Conservation (phyloP, 129 eudicot genomes). For the Kitagawia praeruptora region DNA sequence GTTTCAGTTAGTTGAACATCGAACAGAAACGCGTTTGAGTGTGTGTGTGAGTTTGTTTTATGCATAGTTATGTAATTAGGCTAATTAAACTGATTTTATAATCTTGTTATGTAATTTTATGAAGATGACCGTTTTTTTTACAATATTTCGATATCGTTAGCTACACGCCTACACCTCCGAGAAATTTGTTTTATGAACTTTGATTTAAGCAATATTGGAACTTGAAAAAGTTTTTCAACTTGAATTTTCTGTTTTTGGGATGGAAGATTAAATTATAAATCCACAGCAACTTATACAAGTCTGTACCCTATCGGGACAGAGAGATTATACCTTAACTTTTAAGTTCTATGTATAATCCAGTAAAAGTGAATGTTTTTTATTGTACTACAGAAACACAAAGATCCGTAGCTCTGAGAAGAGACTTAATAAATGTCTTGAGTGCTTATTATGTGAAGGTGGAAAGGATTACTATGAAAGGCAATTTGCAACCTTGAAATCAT, state of each 20-base stretch:
- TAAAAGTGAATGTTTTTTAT: no score
- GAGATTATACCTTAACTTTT: no score
- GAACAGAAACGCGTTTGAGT: no score
- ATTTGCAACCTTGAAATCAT: slow-evolving; percentile 61
- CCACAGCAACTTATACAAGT: no score
- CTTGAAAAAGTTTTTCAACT: not conserved
- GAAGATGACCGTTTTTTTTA: not conserved
- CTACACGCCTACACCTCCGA: not conserved
- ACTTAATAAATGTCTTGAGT: not conserved
- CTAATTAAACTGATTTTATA: not conserved
- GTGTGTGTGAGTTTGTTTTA: no score
- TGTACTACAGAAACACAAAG: not conserved
- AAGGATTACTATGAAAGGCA: slow-evolving; percentile 82
- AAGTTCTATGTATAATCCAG: not conserved
- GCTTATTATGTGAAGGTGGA: slow-evolving; percentile 34
- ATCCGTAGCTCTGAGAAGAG: not conserved
- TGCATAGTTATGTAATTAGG: not conserved
- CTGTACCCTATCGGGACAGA: no score
- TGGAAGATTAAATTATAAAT: no score
- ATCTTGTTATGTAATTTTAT: not conserved
- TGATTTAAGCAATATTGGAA: not conserved
- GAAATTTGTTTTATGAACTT: no score
- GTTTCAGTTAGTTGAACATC: not conserved
- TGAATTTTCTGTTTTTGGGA: not conserved
- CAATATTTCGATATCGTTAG: not conserved